Evolutionary conservation across 2,329 filamentous ascomycete species (phyloP).

Genomic region (Pseudofabraea citricarpa): DNA sequence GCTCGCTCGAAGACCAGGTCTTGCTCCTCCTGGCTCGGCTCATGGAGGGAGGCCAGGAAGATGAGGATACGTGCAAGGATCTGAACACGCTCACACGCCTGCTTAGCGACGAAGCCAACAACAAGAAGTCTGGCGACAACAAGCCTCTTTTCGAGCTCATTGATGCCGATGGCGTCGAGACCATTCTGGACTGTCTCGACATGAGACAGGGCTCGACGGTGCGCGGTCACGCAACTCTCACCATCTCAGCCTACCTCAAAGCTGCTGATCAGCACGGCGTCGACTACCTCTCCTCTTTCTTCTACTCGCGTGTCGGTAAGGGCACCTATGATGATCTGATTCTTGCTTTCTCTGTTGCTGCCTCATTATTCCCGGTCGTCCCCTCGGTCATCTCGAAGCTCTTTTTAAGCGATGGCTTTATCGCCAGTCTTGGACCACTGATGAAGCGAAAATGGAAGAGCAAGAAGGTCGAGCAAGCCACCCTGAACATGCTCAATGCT

Average conservation of each 20-base stretch:
- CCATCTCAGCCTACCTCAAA: slow-evolving; percentile 79
- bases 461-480: slow-evolving; percentile 77
- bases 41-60: slow-evolving; percentile 87
- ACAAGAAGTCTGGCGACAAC: slow-evolving; percentile 22
- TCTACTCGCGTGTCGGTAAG: slow-evolving; percentile 65
- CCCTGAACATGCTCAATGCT: slow-evolving; percentile 84
- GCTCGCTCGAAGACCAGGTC: slow-evolving; percentile 24
- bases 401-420: slow-evolving; percentile 85
- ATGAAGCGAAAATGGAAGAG: slow-evolving; percentile 80
- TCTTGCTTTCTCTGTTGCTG: slow-evolving; percentile 87
- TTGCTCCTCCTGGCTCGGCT: slow-evolving; percentile 68
- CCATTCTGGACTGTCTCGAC: slow-evolving; percentile 81
- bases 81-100: slow-evolving; percentile 56
- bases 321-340: slow-evolving; percentile 85
- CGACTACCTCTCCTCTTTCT: slow-evolving; percentile 67
- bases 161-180: slow-evolving; percentile 74
- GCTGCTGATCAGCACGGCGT: slow-evolving; percentile 67
- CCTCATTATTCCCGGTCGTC: slow-evolving; percentile 80
- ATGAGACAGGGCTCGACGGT: slow-evolving; percentile 71
- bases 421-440: slow-evolving; percentile 69
- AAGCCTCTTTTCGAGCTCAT: slow-evolving; percentile 47
- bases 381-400: slow-evolving; percentile 70
- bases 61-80: slow-evolving; percentile 60
- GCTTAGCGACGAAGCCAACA: slow-evolving; percentile 42
- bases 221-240: slow-evolving; percentile 75